Percentiles rank a stretch among this genome's conserved stretches.
These are phyloP conservation scores for Rubia tinctorum DNA, from an alignment of 305 asterid species.

Conservation along the genomic window DNA sequence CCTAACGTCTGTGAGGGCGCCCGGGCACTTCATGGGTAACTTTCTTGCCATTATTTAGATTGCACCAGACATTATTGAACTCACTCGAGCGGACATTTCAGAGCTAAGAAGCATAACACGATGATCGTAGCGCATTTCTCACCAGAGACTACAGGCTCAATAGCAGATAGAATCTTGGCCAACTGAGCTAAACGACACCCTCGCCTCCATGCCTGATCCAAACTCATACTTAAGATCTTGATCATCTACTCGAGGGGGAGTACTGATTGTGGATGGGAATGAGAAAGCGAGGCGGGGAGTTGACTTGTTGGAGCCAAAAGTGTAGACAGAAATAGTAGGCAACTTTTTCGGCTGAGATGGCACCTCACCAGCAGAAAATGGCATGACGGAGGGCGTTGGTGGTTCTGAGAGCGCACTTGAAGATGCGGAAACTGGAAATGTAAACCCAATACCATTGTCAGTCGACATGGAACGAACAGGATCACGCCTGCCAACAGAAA, in stretches of 20 bases:
- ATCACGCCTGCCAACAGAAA: slow-evolving; percentile 44
- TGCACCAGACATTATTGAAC: neutral
- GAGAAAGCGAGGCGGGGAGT: slow-evolving; percentile 54
- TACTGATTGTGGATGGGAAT: slow-evolving; percentile 64
- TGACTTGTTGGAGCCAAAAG: slow-evolving; percentile 53
- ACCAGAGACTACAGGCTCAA: slow-evolving; percentile 13
- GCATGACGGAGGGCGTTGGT: slow-evolving; percentile 81
- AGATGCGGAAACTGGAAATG: slow-evolving; percentile 64
- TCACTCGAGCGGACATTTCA: neutral
- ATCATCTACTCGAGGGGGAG: slow-evolving; percentile 31
- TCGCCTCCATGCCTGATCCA: slow-evolving; percentile 54
- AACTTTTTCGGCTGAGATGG: slow-evolving; percentile 35
- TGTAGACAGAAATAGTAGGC: slow-evolving; percentile 48
- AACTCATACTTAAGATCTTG: slow-evolving; percentile 63
- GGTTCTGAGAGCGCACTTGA: slow-evolving; percentile 64
- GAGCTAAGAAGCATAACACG: neutral
- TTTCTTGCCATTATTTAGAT: neutral
- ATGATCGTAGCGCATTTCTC: neutral
- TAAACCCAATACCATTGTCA: slow-evolving; percentile 59
- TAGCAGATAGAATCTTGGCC: slow-evolving; percentile 59
- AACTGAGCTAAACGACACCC: slow-evolving; percentile 59
- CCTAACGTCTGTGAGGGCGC: neutral
- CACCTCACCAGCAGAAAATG: slow-evolving; percentile 30
- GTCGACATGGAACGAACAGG: slow-evolving; percentile 28
- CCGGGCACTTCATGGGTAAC: neutral